These are phyloP conservation scores for Fusarium lateritium DNA, from an alignment of 2,329 filamentous ascomycete genomes.

Conservation along the genomic window DNA sequence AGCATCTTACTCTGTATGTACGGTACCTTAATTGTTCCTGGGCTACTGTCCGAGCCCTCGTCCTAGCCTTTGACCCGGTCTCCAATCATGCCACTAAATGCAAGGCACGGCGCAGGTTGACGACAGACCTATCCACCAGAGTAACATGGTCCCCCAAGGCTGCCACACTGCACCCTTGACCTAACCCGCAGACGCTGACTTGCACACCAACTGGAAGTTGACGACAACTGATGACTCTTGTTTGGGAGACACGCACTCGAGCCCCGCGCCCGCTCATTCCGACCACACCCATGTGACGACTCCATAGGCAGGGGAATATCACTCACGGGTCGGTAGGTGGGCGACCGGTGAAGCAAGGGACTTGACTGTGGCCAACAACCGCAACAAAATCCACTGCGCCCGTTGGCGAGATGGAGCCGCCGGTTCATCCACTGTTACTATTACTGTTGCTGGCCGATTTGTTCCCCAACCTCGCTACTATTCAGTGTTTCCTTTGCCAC, in stretches of 20 bases:
- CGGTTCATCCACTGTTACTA: too few species aligned
- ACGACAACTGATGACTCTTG: slow-evolving; percentile 36
- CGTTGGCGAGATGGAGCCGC: not conserved
- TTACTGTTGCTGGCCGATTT: not conserved
- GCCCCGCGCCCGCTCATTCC: slow-evolving; percentile 45
- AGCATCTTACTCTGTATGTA: slow-evolving; percentile 26
- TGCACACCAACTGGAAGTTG: slow-evolving; percentile 38
- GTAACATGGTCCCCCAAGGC: slow-evolving; percentile 38
- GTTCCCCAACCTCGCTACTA: slow-evolving; percentile 24
- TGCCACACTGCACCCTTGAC: slow-evolving; percentile 33
- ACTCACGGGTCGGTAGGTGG: slow-evolving; percentile 29
- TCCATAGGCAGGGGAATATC: slow-evolving; percentile 43
- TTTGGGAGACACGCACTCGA: slow-evolving; percentile 29
- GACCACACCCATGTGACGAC: slow-evolving; percentile 47
- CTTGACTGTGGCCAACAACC: slow-evolving; percentile 31
- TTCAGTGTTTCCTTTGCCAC: slow-evolving; percentile 5
- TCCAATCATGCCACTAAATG: slow-evolving; percentile 50
- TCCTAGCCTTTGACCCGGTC: slow-evolving; percentile 44
- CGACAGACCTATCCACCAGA: slow-evolving; percentile 44
- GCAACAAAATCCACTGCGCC: slow-evolving; percentile 1
- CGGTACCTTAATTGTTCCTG: slow-evolving; percentile 46
- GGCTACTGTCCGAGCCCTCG: slow-evolving; percentile 38
- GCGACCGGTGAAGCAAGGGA: slow-evolving; percentile 48
- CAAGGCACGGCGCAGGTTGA: slow-evolving; percentile 51
- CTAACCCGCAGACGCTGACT: slow-evolving; percentile 26